These are phyloP conservation scores for Neckera pumila DNA, from an alignment of 225 moss, liverwort and hornwort species.

Conservation along the genomic window DNA sequence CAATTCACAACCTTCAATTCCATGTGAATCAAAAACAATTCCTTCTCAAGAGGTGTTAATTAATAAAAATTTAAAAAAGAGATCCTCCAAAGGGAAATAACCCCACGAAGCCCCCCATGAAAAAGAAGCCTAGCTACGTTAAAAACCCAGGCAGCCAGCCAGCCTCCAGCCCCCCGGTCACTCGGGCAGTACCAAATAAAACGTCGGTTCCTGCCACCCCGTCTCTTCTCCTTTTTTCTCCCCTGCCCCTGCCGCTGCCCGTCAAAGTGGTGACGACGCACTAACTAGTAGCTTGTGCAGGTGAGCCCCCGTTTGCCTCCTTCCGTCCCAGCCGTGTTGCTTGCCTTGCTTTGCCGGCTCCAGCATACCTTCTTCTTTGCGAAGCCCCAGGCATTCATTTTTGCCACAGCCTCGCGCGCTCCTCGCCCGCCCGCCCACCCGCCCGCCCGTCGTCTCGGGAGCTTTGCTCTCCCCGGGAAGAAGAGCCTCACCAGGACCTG, in stretches of 20 bases:
- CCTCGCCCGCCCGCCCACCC: not conserved
- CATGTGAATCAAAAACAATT: not conserved
- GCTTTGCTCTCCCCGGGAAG: not conserved
- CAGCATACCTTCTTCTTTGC: not conserved
- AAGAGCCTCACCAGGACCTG: not conserved
- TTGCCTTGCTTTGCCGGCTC: slow-evolving; percentile 2
- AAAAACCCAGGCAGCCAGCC: not conserved
- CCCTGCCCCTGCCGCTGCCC: not conserved
- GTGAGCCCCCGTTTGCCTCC: not conserved
- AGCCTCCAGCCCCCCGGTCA: not conserved
- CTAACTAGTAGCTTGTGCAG: not conserved
- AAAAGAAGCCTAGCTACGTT: not conserved
- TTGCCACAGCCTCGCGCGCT: not conserved
- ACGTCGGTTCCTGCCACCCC: not conserved
- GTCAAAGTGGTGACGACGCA: not conserved
- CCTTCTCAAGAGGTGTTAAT: not conserved
- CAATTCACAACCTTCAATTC: not conserved
- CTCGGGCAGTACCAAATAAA: not conserved
- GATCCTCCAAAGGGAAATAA: not conserved
- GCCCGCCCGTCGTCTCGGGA: not conserved
- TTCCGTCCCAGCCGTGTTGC: not conserved
- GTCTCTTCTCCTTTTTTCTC: no score
- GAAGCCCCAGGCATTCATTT: not conserved
- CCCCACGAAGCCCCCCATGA: not conserved
- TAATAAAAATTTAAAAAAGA: no score